Conservation (phyloP, 2,329 filamentous ascomycete species). For the Zarea fungicola region DNA sequence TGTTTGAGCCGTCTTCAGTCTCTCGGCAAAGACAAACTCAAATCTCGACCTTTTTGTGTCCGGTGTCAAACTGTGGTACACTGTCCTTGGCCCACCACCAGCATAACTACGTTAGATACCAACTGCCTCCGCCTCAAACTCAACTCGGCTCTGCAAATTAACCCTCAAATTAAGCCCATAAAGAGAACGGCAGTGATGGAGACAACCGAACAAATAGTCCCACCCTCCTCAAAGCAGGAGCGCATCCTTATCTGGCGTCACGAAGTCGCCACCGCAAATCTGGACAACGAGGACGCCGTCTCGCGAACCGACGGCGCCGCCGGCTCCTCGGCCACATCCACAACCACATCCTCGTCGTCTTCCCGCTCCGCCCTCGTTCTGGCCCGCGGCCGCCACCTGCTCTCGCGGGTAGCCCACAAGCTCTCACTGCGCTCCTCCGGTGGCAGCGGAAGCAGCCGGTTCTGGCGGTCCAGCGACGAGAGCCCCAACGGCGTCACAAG, state of each 20-base stretch:
- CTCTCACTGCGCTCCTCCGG: no score
- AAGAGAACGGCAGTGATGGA: not conserved
- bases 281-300: conserved; percentile 25
- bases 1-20: not conserved
- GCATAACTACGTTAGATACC: no score
- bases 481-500: conserved; percentile 16
- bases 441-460: no score
- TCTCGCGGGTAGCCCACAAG: conserved; percentile 19
- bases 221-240: conserved; percentile 26
- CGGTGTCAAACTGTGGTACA: no score
- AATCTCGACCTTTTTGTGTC: no score
- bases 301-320: conserved; percentile 26
- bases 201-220: conserved; percentile 7
- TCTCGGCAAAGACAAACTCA: no score
- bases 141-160: not conserved
- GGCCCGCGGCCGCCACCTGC: conserved; percentile 19
- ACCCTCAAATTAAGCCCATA: no score
- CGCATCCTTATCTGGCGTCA: conserved; percentile 46
- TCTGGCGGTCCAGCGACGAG: conserved; percentile 3
- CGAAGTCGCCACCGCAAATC: conserved; percentile 38
- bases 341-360: conserved; percentile 26
- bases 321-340: conserved; percentile 25
- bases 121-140: no score
- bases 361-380: conserved; percentile 21
- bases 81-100: no score